Conservation (phyloP, 306 rosid genomes). For the Pyrus betulifolia region DNA sequence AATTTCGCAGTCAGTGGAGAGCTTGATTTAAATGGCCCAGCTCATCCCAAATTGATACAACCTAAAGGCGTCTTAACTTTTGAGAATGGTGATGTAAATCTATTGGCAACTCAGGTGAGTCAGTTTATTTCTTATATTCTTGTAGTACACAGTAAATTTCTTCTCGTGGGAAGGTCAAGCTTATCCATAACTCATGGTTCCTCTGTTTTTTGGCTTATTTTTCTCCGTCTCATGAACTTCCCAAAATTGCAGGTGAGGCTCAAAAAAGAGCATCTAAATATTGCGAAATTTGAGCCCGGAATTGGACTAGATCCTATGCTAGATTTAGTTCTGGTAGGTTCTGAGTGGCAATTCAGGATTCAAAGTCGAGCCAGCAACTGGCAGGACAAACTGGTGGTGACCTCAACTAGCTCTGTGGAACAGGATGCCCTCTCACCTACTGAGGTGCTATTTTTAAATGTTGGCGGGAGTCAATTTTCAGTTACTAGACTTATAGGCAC, state of each 20-base stretch:
- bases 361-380: conserved; percentile 88
- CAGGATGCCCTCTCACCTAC: conserved; percentile 66
- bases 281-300: conserved; percentile 91
- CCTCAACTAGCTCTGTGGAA: conserved; percentile 82
- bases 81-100: conserved; percentile 90
- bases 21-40: conserved; percentile 78
- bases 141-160: background rate
- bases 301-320: conserved; percentile 87
- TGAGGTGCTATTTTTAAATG: conserved; percentile 49
- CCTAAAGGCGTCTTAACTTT: conserved; percentile 77
- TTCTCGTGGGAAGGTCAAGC: background rate
- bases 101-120: conserved; percentile 91
- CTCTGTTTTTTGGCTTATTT: conserved; percentile 1
- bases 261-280: conserved; percentile 72
- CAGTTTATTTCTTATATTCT: background rate
- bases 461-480: background rate
- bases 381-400: conserved; percentile 87
- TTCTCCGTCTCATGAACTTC: conserved; percentile 12
- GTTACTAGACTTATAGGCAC: background rate
- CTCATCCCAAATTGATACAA: conserved; percentile 68
- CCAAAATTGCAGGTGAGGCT: conserved; percentile 68
- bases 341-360: conserved; percentile 77
- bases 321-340: conserved; percentile 83
- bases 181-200: conserved; percentile 5
- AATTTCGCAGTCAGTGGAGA: conserved; percentile 77